Evolutionary conservation across 2,329 filamentous ascomycete genomes (phyloP), one percentile per base, ranked within the genome.

Genomic region (Penicillium sp.): DNA sequence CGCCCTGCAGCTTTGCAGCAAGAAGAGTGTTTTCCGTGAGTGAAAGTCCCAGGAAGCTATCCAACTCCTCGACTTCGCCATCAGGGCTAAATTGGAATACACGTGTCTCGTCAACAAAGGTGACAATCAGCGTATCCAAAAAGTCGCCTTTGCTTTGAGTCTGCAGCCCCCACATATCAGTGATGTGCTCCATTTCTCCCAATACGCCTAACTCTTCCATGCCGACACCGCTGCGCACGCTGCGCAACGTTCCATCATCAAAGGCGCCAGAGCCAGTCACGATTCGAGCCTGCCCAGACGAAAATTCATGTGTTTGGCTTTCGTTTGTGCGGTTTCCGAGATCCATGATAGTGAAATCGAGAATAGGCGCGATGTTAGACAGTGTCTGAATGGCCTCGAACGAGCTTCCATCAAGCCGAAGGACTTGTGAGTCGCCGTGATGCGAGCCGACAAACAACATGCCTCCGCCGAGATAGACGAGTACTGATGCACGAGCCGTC

Each of bases 281-380:
- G 57, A 99, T 89, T 36, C 92, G 84, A 42, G 94, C 92, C 73
- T 99, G 93, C 0, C 94, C 94, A 0, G 93, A 96, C 0, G 92
- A 96, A 67, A 96, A 99, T 58, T 94, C 90, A 65, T 94, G 95
- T 3, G 87, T 88, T 16, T 90, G 86, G 8, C 81, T 84, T 59
- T 94, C 88, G 19, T 87, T 87, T 56, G 90, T 87, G 52, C 90
- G 82, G 63, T 91, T 92, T 0, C 92, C 93, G 81, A 97, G 89
- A 67, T 97, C 94, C 91, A 97, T 96, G 14, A 99, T 85, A 1
- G 89, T 87, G 64, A 99, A 97, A 69, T 99, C 94, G 36, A 97
- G 76, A 39, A 99, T 89, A 0, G 94, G 94, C 0, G 89, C 91
- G 63, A 97, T 90, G 67, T 96, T 99, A 3, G 84, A 78, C 52